These are phyloP conservation scores for Chlamydomonas sp. DNA, from an alignment of 139 green algal genomes.

Conservation along the genomic window DNA sequence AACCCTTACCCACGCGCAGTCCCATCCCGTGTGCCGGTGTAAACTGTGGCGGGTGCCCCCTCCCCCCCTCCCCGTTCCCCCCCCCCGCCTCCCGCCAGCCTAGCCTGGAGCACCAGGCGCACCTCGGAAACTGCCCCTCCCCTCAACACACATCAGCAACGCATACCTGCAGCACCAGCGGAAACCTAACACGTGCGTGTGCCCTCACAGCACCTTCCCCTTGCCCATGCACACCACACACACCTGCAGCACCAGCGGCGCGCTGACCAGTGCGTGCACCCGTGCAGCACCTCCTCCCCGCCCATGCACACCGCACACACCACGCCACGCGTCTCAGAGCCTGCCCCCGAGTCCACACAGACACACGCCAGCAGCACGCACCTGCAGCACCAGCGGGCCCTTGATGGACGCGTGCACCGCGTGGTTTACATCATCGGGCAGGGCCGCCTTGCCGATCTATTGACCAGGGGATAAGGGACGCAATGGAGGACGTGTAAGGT, in stretches of 20 bases:
- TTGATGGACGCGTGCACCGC: constrained; percentile 31
- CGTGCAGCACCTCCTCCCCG: no score
- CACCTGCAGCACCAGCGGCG: no score
- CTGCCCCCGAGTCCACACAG: background rate
- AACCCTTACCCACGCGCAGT: background rate
- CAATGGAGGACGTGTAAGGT: background rate
- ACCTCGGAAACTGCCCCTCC: constrained; percentile 10
- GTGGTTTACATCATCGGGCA: constrained; percentile 57
- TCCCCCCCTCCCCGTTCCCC: no score
- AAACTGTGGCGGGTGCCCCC: no score
- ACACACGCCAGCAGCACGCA: background rate
- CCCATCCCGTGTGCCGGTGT: background rate
- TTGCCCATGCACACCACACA: no score
- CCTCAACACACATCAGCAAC: background rate
- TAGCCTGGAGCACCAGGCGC: constrained; percentile 44
- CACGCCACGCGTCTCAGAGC: no score
- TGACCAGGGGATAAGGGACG: background rate
- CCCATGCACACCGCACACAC: background rate
- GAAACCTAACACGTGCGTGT: no score
- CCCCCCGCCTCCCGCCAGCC: no score
- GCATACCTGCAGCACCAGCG: no score
- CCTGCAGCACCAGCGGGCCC: constrained; percentile 51
- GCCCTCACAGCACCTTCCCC: no score
- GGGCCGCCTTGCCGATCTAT: constrained; percentile 21
- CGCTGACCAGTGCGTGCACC: no score